Base-by-base conservation (phyloP, 2,329 filamentous ascomycete species). In the Apiospora rasikravindrae region DNA sequence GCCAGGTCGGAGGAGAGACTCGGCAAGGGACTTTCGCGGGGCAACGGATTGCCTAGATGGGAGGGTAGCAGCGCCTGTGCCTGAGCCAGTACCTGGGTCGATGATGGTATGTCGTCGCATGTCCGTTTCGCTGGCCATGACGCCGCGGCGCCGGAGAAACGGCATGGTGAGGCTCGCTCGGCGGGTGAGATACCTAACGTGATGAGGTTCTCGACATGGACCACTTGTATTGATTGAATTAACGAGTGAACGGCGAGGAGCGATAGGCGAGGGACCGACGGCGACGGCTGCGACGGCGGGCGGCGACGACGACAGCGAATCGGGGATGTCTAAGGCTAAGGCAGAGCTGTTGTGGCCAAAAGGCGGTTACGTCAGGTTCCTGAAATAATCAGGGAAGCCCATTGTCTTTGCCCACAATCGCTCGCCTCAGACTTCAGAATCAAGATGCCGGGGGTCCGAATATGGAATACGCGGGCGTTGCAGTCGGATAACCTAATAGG, bases 121-220 rank as follows among this genome's bases (percentile, higher is more conserved):
- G 75, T 90, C 88, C 74, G 84, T 85, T 79, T 90, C 88, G 84
- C 86, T 89, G 82, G 85, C 87, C 84, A 86, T 83, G 77, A 87
- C 88, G 83, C 87, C 88, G 80, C 88, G 88, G 81, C 88, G 88
- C 83, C 88, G 88, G 82, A 90, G 84, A 77, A 90, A 89, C 78
- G 88, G 88, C 88, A 90, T 90, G 78, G 75, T 82, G 79, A 69
- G 29, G 67, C 57, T 64, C 57, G 57, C 57, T 64, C 57, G 57
- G 57, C 33, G 57, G 57, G 57, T 64, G 33, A 40, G 19, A 11
- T 64, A n/a, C 33, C 57, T 16, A 64, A 64, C 10, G 57, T 13
- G 7, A 37, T n/a, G n/a, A 64, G 57, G 22, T 40, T 64, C 19
- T 64, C 57, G 57, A 64, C 57, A 64, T 64, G 57, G 57, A 40